A percentile compares a stretch with the other conserved stretches of the same genome.
These are phyloP conservation scores for Penicillium occitanis DNA, from an alignment of 2,329 filamentous ascomycete genomes.

Conservation along the genomic window DNA sequence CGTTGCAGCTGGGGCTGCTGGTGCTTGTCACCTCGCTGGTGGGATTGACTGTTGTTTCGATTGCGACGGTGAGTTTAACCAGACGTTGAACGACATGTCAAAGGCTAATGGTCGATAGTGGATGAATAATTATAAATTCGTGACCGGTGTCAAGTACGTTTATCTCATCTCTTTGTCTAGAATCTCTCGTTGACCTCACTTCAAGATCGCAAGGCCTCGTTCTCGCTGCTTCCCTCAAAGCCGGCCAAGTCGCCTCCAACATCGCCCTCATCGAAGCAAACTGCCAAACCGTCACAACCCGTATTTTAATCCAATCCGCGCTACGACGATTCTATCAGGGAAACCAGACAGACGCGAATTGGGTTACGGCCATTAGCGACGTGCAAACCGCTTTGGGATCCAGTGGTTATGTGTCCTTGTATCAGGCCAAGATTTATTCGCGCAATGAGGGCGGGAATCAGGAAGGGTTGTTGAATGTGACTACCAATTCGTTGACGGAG, in stretches of 20 bases:
- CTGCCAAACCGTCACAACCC: conserved; percentile 68
- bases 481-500: conserved; percentile 47
- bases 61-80: conserved; percentile 55
- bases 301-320: conserved; percentile 55
- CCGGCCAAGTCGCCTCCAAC: conserved; percentile 75
- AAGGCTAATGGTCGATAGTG: conserved; percentile 41
- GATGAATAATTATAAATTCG: conserved; percentile 62
- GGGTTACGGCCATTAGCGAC: conserved; percentile 62
- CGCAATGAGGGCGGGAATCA: conserved; percentile 61
- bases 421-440: conserved; percentile 74
- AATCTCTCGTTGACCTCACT: conserved; percentile 15
- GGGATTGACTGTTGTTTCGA: conserved; percentile 72
- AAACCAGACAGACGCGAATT: conserved; percentile 60
- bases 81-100: background rate
- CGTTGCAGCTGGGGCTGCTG: conserved; percentile 79
- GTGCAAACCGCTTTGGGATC: conserved; percentile 66
- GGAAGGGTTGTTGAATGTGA: conserved; percentile 64
- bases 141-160: conserved; percentile 54
- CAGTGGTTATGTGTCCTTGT: conserved; percentile 54
- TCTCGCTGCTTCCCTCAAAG: conserved; percentile 82
- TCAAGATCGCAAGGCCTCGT: conserved; percentile 61
- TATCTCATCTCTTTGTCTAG: background rate
- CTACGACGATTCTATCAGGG: conserved; percentile 51
- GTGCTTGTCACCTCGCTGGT: conserved; percentile 73
- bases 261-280: conserved; percentile 76